These are phyloP conservation scores for Daldinia concentrica DNA, from an alignment of 495 filamentous ascomycete genomes.

Conservation along the genomic window DNA sequence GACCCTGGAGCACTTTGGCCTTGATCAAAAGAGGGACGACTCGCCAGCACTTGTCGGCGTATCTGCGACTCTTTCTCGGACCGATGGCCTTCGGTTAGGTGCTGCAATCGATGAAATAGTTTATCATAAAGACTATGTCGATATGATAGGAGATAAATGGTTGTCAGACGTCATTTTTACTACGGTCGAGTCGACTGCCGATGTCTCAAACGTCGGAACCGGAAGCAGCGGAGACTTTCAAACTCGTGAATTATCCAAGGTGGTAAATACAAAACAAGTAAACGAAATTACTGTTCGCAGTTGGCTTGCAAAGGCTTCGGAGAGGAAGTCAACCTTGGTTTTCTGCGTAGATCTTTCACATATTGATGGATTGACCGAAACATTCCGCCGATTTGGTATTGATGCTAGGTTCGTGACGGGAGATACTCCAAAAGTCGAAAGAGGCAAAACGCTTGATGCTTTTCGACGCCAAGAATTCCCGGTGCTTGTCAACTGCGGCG, in stretches of 20 bases:
- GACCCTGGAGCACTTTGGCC: constrained; percentile 76
- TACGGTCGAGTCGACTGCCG: constrained; percentile 82
- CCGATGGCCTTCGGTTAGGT: constrained; percentile 87
- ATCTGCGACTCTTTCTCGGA: constrained; percentile 89
- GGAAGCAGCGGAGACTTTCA: constrained; percentile 81
- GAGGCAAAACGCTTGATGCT: constrained; percentile 72
- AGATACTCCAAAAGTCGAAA: constrained; percentile 70
- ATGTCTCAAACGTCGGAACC: constrained; percentile 73
- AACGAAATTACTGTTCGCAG: constrained; percentile 85
- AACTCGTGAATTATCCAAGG: constrained; percentile 72
- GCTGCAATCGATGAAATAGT: constrained; percentile 94
- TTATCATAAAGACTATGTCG: constrained; percentile 95
- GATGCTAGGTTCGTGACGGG: constrained; percentile 87
- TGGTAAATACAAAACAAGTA: constrained; percentile 77
- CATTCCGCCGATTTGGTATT: constrained; percentile 78
- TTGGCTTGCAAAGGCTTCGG: constrained; percentile 79
- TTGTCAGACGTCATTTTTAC: constrained; percentile 90
- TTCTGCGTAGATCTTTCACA: constrained; percentile 93
- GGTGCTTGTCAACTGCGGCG: constrained; percentile 91
- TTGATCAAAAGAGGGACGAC: constrained; percentile 61
- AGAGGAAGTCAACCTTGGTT: constrained; percentile 83
- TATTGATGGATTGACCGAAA: constrained; percentile 72
- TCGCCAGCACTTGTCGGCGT: constrained; percentile 86
- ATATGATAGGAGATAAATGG: constrained; percentile 92
- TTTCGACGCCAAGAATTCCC: constrained; percentile 83